Conservation (phyloP, 179 eudicot species). For the Silene vulgaris region DNA sequence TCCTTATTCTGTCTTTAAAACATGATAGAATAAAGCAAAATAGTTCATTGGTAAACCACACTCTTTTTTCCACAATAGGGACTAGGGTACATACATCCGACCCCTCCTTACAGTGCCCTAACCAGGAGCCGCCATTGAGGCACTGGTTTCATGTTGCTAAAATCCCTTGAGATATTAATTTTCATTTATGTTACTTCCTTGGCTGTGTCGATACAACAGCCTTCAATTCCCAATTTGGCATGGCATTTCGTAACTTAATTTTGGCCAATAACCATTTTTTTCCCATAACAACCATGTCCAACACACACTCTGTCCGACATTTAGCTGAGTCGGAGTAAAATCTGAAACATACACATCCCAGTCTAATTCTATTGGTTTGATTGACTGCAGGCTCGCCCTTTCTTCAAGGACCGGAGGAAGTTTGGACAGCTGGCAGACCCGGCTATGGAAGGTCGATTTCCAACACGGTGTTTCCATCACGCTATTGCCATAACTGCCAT, state of each 20-base stretch:
- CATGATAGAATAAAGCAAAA: too few relatives aligned
- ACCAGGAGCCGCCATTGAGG: too few relatives aligned
- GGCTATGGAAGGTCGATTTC: constrained; percentile 38
- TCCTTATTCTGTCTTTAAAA: too few relatives aligned
- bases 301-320: too few relatives aligned
- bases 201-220: background rate
- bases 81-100: too few relatives aligned
- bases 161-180: background rate
- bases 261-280: background rate
- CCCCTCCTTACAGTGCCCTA: too few relatives aligned
- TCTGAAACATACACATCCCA: background rate
- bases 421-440: constrained; percentile 48
- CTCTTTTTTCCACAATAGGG: too few relatives aligned
- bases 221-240: background rate
- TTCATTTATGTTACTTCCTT: background rate
- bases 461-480: constrained; percentile 43
- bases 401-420: constrained; percentile 43
- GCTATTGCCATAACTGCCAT: constrained; percentile 49
- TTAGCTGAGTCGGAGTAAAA: background rate
- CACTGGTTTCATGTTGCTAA: too few relatives aligned
- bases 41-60: too few relatives aligned
- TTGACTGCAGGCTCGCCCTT: constrained; percentile 41
- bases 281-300: too few relatives aligned
- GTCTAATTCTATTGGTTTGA: background rate
- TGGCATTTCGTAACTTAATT: background rate